Evolutionary conservation across 2,329 filamentous ascomycete genomes (phyloP), one percentile per base, ranked within the genome.

Genomic region (Stemphylium vesicarium): DNA sequence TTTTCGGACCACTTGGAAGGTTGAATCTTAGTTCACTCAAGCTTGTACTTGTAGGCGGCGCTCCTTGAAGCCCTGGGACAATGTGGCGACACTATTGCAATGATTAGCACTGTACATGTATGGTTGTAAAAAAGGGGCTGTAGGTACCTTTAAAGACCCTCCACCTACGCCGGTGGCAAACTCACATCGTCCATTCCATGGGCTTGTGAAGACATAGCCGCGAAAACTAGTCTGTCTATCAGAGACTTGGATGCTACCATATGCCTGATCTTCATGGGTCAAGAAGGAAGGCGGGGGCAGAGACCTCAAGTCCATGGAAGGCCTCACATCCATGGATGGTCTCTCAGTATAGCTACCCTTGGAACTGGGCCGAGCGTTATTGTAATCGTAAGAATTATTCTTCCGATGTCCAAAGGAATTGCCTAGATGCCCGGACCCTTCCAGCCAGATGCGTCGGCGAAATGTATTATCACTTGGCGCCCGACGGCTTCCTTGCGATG

Each of bases 1-100:
- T 68, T 45, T 65, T 76, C 43, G 59, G 73, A 59, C 80, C 75
- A 43, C 83, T 85, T 1, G 92, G 92, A 0, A 96, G 83, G 71
- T 96, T 96, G 81, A 96, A 97, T 15, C 93, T 87, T 55, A 98
- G 80, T 75, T 97, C 94, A 73, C 91, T 96, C 22, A 96, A 85
- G 1, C 82, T 79, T 65, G 81, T 66, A 56, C 80, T 50, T 66
- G 64, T 40, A 61, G 66, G 71, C 36, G 67, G 53, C 24, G 67
- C 69, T 46, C 66, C 66, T 64, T 76, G 69, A 52, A 68, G 69
- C 49, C 80, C 78, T 24, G 84, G 82, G 2, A 92, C 79, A n/a
- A 84, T 78, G 73, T 96, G 91, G 51, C 86, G 87, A 75, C 90
- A 93, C 72, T 77, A 22, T 18, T 33, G 2, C 12, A 29, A 7